Evolutionary conservation across 192 early-diverging fungal species (phyloP).

Genomic region (Rhizophagus clarus): DNA sequence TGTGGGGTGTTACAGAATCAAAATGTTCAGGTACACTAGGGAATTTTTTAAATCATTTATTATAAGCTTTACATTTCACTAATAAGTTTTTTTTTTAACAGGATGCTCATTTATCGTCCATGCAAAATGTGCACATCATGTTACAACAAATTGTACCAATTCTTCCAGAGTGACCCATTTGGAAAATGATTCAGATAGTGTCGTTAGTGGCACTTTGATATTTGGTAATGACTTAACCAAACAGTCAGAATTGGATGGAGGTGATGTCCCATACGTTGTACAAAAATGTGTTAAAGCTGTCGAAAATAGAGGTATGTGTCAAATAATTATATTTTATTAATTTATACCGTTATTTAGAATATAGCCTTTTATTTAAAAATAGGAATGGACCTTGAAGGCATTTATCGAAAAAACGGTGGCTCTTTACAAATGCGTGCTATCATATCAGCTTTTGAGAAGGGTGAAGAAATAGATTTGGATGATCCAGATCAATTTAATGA

Average conservation of each 20-base stretch:
- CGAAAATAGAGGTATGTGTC: slow-evolving; percentile 44
- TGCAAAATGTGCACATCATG: slow-evolving; percentile 43
- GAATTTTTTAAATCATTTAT: background rate
- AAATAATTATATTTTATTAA: background rate
- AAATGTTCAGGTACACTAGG: slow-evolving; percentile 47
- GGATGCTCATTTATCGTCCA: slow-evolving; percentile 54
- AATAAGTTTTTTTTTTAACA: slow-evolving; percentile 4
- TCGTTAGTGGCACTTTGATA: slow-evolving; percentile 41
- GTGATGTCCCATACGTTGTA: slow-evolving; percentile 67
- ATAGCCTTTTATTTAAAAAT: background rate
- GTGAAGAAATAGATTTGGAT: slow-evolving; percentile 51
- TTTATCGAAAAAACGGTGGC: slow-evolving; percentile 81
- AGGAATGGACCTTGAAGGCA: slow-evolving; percentile 73
- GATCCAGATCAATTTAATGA: slow-evolving; percentile 63
- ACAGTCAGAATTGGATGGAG: slow-evolving; percentile 59
- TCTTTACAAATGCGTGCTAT: slow-evolving; percentile 69
- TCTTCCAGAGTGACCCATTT: background rate
- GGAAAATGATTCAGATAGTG: slow-evolving; percentile 37
- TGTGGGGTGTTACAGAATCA: slow-evolving; percentile 53
- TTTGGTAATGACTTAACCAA: slow-evolving; percentile 67
- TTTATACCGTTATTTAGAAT: background rate
- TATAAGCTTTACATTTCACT: background rate
- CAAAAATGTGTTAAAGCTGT: slow-evolving; percentile 70
- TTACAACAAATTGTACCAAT: slow-evolving; percentile 15
- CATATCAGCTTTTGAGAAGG: slow-evolving; percentile 63